Conservation (phyloP, 345 rosid genomes). For the Ceriops zippeliana region DNA sequence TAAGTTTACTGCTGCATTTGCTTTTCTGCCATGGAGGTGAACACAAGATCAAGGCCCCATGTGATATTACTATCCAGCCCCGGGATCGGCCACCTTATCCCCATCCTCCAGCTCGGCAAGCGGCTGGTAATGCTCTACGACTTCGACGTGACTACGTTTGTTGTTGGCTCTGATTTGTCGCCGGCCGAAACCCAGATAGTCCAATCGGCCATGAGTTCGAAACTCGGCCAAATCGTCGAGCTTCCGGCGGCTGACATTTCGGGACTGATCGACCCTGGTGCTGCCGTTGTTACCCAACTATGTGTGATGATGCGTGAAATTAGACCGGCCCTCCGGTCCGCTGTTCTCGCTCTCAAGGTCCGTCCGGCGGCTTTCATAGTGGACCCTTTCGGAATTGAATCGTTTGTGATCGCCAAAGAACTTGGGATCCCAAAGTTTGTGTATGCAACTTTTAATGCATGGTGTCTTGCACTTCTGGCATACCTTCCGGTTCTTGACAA, state of each 20-base stretch:
- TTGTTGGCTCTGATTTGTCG: conserved; percentile 32
- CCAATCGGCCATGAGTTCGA: conserved; percentile 11
- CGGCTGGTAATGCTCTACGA: conserved; percentile 39
- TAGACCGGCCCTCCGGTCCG: conserved; percentile 41
- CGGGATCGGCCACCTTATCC: conserved; percentile 71
- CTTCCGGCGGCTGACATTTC: conserved; percentile 43
- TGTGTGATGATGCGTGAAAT: conserved; percentile 36
- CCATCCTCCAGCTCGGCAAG: conserved; percentile 54
- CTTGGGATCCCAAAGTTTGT: conserved; percentile 47
- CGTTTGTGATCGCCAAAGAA: conserved; percentile 41
- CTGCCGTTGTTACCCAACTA: conserved; percentile 33
- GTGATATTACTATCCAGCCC: conserved; percentile 58
- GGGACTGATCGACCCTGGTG: conserved; percentile 16
- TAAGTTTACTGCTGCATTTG: no score
- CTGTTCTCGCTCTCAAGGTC: conserved; percentile 32
- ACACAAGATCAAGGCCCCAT: conserved; percentile 19
- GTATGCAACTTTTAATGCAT: conserved; percentile 45
- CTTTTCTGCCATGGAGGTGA: no score
- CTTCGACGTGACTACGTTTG: conserved; percentile 43
- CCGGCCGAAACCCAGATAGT: conserved; percentile 26
- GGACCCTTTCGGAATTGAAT: conserved; percentile 54
- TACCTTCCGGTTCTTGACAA: not conserved
- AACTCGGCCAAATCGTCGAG: conserved; percentile 28
- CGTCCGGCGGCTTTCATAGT: conserved; percentile 45
- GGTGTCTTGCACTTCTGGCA: conserved; percentile 23